These are phyloP conservation scores for Funneliformis mosseae DNA, from an alignment of 192 early-diverging fungal species.

Conservation along the genomic window DNA sequence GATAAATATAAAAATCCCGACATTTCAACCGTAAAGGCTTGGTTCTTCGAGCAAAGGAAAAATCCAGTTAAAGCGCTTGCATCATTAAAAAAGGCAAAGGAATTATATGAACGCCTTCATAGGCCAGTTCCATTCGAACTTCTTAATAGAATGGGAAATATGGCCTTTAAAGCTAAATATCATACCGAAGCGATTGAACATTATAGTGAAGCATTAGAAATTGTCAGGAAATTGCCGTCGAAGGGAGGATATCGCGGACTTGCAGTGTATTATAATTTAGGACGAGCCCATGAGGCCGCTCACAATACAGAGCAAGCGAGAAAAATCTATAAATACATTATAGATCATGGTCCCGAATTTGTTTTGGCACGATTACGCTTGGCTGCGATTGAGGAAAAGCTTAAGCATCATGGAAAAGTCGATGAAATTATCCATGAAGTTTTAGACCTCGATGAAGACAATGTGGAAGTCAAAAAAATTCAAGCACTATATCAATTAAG, in stretches of 20 bases:
- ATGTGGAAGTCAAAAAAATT: constrained; percentile 79
- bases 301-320: background rate
- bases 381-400: constrained; percentile 31
- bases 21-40: background rate
- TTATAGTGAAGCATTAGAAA: background rate
- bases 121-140: background rate
- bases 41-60: background rate
- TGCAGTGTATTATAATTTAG: background rate
- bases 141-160: background rate
- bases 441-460: constrained; percentile 63
- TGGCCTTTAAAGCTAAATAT: background rate
- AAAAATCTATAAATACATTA: constrained; percentile 1
- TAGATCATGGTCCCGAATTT: background rate
- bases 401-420: constrained; percentile 48
- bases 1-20: constrained; percentile 11
- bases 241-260: background rate
- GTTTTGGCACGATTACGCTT: background rate
- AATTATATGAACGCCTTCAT: background rate
- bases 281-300: background rate
- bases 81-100: background rate
- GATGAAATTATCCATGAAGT: constrained; percentile 67
- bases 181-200: background rate
- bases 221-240: background rate
- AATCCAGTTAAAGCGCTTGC: background rate
- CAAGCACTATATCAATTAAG: constrained; percentile 69